A percentile compares a stretch with the other conserved stretches of the same genome.
phyloP scores from a whole-genome alignment of 805 yeast species.

The Starmerella bacillaris region DNA sequence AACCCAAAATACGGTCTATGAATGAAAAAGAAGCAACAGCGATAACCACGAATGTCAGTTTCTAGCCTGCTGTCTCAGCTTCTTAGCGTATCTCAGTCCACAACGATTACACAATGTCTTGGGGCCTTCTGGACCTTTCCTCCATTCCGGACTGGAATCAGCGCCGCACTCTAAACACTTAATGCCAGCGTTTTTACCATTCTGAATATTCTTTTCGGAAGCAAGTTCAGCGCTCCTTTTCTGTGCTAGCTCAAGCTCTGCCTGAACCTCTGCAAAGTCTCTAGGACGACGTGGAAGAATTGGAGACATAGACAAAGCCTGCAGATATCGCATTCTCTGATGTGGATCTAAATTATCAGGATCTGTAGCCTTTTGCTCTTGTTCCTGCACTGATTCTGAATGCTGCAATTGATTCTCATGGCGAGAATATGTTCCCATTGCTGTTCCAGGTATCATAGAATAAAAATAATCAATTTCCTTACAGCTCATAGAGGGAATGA shows the following conservation, averaged over 20 bases:
- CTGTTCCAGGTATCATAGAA: slow-evolving; percentile 11
- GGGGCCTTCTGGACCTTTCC: slow-evolving; percentile 72
- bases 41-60: neutral
- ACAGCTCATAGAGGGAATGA: slow-evolving; percentile 13
- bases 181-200: slow-evolving; percentile 8
- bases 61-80: slow-evolving; percentile 13
- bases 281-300: slow-evolving; percentile 13
- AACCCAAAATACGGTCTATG: no score
- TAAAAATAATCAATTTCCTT: slow-evolving; percentile 15
- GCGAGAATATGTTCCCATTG: slow-evolving; percentile 1
- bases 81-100: slow-evolving; percentile 42
- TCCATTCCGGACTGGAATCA: slow-evolving; percentile 76
- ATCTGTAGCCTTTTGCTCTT: slow-evolving; percentile 11
- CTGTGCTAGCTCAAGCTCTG: slow-evolving; percentile 7
- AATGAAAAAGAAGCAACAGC: no score
- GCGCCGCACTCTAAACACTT: slow-evolving; percentile 55
- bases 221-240: neutral
- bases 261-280: slow-evolving; percentile 13
- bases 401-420: slow-evolving; percentile 9
- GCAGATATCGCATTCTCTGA: slow-evolving; percentile 11
- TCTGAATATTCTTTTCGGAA: neutral
- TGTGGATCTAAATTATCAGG: slow-evolving; percentile 16
- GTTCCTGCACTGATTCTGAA: slow-evolving; percentile 10
- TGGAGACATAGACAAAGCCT: slow-evolving; percentile 5
- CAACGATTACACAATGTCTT: slow-evolving; percentile 83